A percentile compares a stretch with the other conserved stretches of the same genome.
Conservation (phyloP, 108 stramenopile genomes). For the Nitzschia sp. region DNA sequence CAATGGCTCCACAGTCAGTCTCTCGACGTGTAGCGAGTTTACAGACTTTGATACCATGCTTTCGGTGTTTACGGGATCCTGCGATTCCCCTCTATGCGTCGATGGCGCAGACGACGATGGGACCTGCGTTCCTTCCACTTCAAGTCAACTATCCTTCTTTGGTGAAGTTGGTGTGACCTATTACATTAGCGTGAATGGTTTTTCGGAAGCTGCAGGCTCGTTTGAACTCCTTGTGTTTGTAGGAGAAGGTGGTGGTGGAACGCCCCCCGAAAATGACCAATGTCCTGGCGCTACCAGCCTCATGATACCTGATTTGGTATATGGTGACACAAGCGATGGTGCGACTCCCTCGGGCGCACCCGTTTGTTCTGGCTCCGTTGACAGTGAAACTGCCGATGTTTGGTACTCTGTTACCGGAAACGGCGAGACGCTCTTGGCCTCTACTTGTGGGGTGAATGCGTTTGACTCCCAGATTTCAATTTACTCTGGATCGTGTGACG, state of each 20-base stretch:
- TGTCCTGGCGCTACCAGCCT: too few species aligned
- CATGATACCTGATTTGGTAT: too few species aligned
- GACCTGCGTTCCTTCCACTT: background rate
- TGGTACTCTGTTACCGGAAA: conserved; percentile 33
- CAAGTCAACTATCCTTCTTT: background rate
- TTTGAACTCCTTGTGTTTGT: background rate
- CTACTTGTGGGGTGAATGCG: conserved; percentile 12
- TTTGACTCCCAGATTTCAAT: conserved; percentile 30
- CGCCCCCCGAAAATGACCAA: too few species aligned
- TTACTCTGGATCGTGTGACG: conserved; percentile 6
- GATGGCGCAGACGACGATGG: background rate
- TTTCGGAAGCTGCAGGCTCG: background rate
- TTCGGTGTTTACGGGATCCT: background rate
- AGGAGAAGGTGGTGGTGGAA: background rate
- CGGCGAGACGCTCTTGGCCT: conserved; percentile 15
- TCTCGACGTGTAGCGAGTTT: background rate
- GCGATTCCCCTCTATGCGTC: background rate
- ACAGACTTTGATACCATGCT: conserved; percentile 6
- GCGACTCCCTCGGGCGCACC: too few species aligned
- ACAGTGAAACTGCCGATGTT: too few species aligned
- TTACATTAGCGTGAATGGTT: conserved; percentile 1
- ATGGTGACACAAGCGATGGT: too few species aligned
- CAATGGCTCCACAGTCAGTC: background rate
- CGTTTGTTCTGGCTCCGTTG: too few species aligned
- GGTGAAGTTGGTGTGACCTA: background rate